Evolutionary conservation across 352 stramenopile species (phyloP), one percentile per base, ranked within the genome.

Genomic region (Elongisporangium anandrum): DNA sequence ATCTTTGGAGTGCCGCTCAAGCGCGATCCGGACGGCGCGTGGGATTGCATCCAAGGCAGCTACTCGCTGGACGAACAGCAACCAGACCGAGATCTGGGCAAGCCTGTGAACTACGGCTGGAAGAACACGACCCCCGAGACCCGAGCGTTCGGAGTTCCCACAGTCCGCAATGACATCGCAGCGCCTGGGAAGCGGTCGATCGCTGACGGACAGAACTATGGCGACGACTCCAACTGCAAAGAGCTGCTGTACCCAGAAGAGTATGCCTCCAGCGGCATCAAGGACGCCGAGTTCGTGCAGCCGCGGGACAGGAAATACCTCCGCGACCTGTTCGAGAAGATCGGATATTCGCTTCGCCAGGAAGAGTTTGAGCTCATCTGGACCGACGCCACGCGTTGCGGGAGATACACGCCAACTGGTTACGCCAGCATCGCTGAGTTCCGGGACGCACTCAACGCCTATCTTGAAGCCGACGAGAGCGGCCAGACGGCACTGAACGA

Each of bases 171-270:
- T 9, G 90, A 97, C 60, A 95, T 97, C 50, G 69, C 81, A 2
- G 70, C 77, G 29, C 88, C 89, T 19, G 65, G 66, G 6, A 79
- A 72, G 10, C 64, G 81, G 16, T 97, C 88, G 5, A 73, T 98
- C n/a, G 90, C 88, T 8, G 88, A 97, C 61, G 73, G 64, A 34
- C 88, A 97, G 62, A 98, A 98, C 63, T 97, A 97, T 62, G 90
- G 90, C 50, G 88, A 97, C 57, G 88, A 97, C 66, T 69, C 77
- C 21, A 79, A 65, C 56, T 85, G 79, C 45, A 77, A 91, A 39
- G 78, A 91, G 50, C 73, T 97, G 53, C 61, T 97, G 34, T 92
- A 96, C 60, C 88, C 90, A 0, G 79, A 90, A 29, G 63, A 90
- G 58, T 95, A 96, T 65, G 75, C 85, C 16, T 81, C 75, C 9